Base-by-base conservation (phyloP, 73 alveolate species). In the Stentor coeruleus region DNA sequence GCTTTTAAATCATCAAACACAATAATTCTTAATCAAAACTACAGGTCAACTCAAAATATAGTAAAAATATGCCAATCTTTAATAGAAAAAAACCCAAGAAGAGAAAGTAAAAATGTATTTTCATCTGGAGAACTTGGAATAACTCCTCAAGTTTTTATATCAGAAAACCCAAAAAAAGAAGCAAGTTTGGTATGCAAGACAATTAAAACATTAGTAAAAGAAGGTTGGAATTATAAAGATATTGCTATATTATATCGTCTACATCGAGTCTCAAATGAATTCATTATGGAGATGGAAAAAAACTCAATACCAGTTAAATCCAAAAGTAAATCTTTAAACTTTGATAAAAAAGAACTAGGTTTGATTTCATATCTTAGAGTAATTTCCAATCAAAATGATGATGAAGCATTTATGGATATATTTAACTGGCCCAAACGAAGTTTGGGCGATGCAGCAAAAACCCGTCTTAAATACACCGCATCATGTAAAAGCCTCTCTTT, bases 221-320 rank as follows among this genome's bases (percentile, higher is more conserved):
- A 74, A 35, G 84, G 77, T 76, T 73, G 88, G 31, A 42, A 82
- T n/a, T 85, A 79, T 77, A 90, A 82, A 73, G 82, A 92, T 76
- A 86, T 92, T 28, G 93, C 89, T 38, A 82, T 92, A 83, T 82
- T 92, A 35, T 74, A 59, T 81, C 85, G 97, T 76, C 59, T 88
- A 33, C 83, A 86, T 73, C 20, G 39, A 6, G 87, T 80, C 59
- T 81, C 74, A 14, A 28, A 31, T 74, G 49, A 38, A 15, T 76
- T 92, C 42, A 86, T 82, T 84, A 72, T 58, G 35, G 83, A 41
- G 0, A 81, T 92, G 81, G 74, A 75, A 38, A 30, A 82, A 74
- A 73, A 59, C 39, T 38, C 60, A 57, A 80, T 89, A 14, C 95
- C 95, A 6, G 87, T 77, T 86, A 77, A 58, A 59, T 3, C 87